Base-by-base conservation (phyloP, 2,329 filamentous ascomycete genomes). In the Mycogone perniciosa region DNA sequence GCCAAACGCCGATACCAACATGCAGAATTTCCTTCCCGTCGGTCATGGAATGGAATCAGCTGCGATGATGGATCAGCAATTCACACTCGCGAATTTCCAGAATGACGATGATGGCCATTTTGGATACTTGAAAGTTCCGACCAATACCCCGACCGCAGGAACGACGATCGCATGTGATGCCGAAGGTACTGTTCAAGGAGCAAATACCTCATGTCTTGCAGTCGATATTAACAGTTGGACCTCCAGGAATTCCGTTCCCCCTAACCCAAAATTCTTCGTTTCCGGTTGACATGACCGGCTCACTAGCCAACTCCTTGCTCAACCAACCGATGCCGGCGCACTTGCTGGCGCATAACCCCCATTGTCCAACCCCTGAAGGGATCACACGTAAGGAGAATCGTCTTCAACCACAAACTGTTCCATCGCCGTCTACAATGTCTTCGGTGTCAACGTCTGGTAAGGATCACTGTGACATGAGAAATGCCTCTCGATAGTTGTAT, bases 241-340 rank as follows among this genome's bases (percentile, higher is more conserved):
- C 8, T 13, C 2, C 30, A 62, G 59, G 46, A 10, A 31, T 51
- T 29, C 49, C 56, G 7, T 59, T 60, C 38, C 58, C 60, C 9
- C 42, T 57, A 11, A 54, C 60, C 27, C 44, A 54, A 7, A 45
- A 61, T 31, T 49, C 51, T 20, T 37, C 53, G 20, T 46, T 46
- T 4, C 56, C 64, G 2, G 50, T 65, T 2, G 70, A 72, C 33
- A 60, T 76, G 4, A 68, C 71, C 5, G 65, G 66, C 5, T 68
- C 71, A n/a, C 62, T 78, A 46, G 73, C 73, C 0, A 68, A 72
- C 49, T 76, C 75, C 0, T 60, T 79, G 37, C 64, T 79, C 30
- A 76, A 75, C 44, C 75, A 78, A 47, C 71, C 74, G 8, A 61
- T 68, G 31, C 67, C 71, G 0, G 58, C 71, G 3, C 64, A 69